A percentile compares a stretch with the other conserved stretches of the same genome.
Conservation (phyloP, 768 basidiomycete genomes). For the Melanogaster broomeanus region DNA sequence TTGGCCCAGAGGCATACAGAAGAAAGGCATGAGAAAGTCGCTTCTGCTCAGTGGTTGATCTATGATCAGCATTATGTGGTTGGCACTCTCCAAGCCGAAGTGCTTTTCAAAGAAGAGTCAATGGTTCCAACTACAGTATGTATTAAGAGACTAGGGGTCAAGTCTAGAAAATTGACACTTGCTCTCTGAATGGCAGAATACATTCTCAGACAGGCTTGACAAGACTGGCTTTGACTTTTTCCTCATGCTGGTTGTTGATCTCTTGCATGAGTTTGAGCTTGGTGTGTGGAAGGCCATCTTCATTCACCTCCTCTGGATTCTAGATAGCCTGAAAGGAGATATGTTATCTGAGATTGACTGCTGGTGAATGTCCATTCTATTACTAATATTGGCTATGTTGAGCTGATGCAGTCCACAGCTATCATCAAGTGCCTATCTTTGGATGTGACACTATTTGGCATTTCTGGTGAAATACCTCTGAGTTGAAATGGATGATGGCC, state of each 20-base stretch:
- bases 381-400: too few relatives aligned
- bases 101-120: constrained; percentile 11
- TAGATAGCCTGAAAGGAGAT: constrained; percentile 5
- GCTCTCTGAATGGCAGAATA: constrained; percentile 32
- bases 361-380: background rate
- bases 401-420: constrained; percentile 14
- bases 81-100: constrained; percentile 6
- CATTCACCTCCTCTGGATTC: constrained; percentile 27
- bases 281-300: constrained; percentile 33
- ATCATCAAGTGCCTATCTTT: constrained; percentile 25
- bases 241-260: constrained; percentile 25
- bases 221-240: constrained; percentile 21
- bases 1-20: constrained; percentile 1
- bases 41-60: constrained; percentile 4
- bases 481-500: constrained; percentile 20
- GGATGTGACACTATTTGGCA: constrained; percentile 22
- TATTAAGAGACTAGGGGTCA: background rate
- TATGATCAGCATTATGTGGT: constrained; percentile 12
- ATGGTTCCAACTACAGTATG: constrained; percentile 20
- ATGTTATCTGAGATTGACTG: constrained; percentile 13
- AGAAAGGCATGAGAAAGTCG: background rate
- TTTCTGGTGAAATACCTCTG: constrained; percentile 21
- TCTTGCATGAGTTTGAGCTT: constrained; percentile 34
- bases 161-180: too few relatives aligned
- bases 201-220: constrained; percentile 22